A percentile compares a stretch with the other conserved stretches of the same genome.
Conservation (phyloP, 768 basidiomycete species). For the Psilocybe sp. region DNA sequence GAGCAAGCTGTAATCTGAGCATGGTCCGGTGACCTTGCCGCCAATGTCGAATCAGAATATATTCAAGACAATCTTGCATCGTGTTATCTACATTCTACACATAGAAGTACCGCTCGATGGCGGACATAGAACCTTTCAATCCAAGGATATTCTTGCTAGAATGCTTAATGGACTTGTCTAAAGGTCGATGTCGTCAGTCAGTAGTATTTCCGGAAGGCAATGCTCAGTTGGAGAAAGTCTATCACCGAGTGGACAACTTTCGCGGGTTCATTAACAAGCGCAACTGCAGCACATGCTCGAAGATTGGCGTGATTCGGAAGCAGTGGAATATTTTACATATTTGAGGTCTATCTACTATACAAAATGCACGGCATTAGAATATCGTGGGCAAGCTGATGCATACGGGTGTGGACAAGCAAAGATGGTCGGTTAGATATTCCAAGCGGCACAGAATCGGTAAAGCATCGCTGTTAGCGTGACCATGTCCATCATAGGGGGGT, state of each 20-base stretch:
- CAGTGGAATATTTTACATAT: too few relatives aligned
- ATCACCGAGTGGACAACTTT: too few relatives aligned
- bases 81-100: constrained; percentile 32
- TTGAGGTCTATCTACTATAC: constrained; percentile 12
- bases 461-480: constrained; percentile 85
- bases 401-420: constrained; percentile 8
- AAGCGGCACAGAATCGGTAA: constrained; percentile 69
- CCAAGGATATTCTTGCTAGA: too few relatives aligned
- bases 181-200: too few relatives aligned
- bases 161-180: too few relatives aligned
- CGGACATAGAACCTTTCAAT: too few relatives aligned
- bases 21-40: constrained; percentile 36
- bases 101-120: too few relatives aligned
- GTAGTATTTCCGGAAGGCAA: too few relatives aligned
- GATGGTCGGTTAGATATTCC: constrained; percentile 38
- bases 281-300: too few relatives aligned
- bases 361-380: constrained; percentile 18
- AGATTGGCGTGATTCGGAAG: too few relatives aligned
- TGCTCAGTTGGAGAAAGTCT: too few relatives aligned
- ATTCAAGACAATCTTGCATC: constrained; percentile 34
- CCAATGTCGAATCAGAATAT: constrained; percentile 21
- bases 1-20: constrained; percentile 55
- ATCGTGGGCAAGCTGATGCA: constrained; percentile 10
- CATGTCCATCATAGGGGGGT: constrained; percentile 88
- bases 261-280: too few relatives aligned